Conservation (phyloP, 768 basidiomycete species). For the Gautieria morchelliformis region DNA sequence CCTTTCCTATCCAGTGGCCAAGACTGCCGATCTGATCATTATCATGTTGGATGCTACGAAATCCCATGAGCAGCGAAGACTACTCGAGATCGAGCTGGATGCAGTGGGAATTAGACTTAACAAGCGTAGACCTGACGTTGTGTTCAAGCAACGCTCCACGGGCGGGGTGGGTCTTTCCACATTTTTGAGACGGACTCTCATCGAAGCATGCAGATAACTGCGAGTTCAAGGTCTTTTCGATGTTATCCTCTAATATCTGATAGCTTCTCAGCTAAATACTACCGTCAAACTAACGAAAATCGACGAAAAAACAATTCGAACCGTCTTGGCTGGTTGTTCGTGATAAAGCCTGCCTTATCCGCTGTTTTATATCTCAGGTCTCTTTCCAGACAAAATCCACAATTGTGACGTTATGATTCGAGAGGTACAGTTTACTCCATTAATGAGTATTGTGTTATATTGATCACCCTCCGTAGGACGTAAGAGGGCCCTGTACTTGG, state of each 20-base stretch:
- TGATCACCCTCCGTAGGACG: not conserved
- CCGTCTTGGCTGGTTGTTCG: slow-evolving; percentile 81
- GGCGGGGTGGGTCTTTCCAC: slow-evolving; percentile 60
- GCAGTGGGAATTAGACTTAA: slow-evolving; percentile 95
- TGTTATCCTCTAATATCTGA: not conserved
- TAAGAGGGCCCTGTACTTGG: not conserved
- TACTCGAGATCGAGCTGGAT: slow-evolving; percentile 90
- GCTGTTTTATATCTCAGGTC: not conserved
- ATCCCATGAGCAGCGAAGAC: slow-evolving; percentile 78
- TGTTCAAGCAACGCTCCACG: slow-evolving; percentile 88
- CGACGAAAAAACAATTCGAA: slow-evolving; percentile 89
- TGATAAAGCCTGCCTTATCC: not conserved
- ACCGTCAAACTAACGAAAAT: slow-evolving; percentile 93
- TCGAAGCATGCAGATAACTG: slow-evolving; percentile 51
- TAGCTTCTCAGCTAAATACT: slow-evolving; percentile 53
- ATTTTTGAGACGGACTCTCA: not conserved
- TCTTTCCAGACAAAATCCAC: slow-evolving; percentile 63
- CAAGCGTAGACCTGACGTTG: slow-evolving; percentile 82
- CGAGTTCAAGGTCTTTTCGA: slow-evolving; percentile 19
- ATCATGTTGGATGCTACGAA: slow-evolving; percentile 92
- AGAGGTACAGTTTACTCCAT: slow-evolving; percentile 49
- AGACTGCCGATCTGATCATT: slow-evolving; percentile 89
- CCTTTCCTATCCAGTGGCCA: slow-evolving; percentile 41
- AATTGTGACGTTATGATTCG: slow-evolving; percentile 98
- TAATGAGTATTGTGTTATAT: not conserved